Evolutionary conservation across 1,139 yeast species (phyloP).

Genomic region (Debaryomycetaceae sp.): DNA sequence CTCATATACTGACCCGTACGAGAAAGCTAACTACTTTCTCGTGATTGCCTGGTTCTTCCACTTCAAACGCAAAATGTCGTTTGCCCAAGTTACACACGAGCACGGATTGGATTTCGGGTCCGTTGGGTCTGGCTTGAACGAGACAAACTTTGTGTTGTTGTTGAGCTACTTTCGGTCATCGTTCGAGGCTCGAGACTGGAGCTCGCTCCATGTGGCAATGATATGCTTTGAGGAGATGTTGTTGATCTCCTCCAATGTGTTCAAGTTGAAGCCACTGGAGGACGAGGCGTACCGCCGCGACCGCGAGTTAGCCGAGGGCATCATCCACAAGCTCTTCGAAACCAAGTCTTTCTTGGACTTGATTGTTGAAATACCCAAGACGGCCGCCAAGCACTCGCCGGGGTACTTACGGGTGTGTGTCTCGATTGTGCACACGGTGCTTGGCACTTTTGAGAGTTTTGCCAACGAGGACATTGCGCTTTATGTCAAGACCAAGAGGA

Average conservation of each 20-base stretch:
- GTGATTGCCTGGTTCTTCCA: conserved; percentile 68
- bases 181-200: conserved; percentile 46
- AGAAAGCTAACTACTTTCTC: conserved; percentile 49
- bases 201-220: conserved; percentile 67
- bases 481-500: conserved; percentile 48
- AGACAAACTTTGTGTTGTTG: conserved; percentile 59
- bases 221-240: conserved; percentile 65
- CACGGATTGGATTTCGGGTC: conserved; percentile 48
- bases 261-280: conserved; percentile 35
- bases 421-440: conserved; percentile 60
- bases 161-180: conserved; percentile 54
- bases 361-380: conserved; percentile 57
- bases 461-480: conserved; percentile 59
- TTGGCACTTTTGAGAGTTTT: conserved; percentile 66
- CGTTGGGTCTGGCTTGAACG: conserved; percentile 64
- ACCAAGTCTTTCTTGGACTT: conserved; percentile 60
- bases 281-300: conserved; percentile 50
- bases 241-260: conserved; percentile 49
- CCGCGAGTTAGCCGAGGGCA: conserved; percentile 45
- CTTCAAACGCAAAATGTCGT: conserved; percentile 27
- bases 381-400: conserved; percentile 64
- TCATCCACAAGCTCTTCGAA: conserved; percentile 50
- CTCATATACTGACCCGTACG: conserved; percentile 28
- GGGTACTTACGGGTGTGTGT: conserved; percentile 59
- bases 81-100: conserved; percentile 8